phyloP scores from a whole-genome alignment of 805 yeast genomes.

The Candida odintsovae region DNA sequence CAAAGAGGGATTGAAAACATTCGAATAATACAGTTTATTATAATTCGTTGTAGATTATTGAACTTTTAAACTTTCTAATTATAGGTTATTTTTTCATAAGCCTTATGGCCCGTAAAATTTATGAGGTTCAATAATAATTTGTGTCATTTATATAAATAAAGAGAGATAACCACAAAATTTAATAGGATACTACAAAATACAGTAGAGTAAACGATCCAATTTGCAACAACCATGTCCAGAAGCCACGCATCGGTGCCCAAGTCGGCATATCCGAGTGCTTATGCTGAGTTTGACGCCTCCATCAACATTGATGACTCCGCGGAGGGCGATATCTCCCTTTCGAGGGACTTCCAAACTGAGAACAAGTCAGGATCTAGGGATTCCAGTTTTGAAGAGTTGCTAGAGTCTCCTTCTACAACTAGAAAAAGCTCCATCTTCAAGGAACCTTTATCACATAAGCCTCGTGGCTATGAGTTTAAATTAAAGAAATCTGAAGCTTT shows the following conservation, averaged over 20 bases:
- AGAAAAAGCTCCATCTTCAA: slow-evolving; percentile 14
- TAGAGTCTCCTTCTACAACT: slow-evolving; percentile 9
- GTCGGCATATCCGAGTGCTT: slow-evolving; percentile 19
- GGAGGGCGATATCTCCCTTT: slow-evolving; percentile 22
- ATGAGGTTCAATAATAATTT: too few species aligned
- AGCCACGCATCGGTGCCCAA: slow-evolving; percentile 10
- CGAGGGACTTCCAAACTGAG: slow-evolving; percentile 4
- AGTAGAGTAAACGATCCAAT: too few species aligned
- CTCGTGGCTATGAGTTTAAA: slow-evolving; percentile 20
- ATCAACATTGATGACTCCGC: slow-evolving; percentile 14
- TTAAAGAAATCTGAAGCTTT: slow-evolving; percentile 11
- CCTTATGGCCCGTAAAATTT: too few species aligned
- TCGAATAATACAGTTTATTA: background rate
- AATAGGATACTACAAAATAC: too few species aligned
- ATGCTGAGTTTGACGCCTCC: slow-evolving; percentile 16
- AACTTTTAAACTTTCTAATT: too few species aligned
- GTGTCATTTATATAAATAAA: too few species aligned
- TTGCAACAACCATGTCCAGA: background rate
- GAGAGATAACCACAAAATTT: too few species aligned
- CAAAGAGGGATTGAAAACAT: background rate
- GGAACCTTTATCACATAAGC: slow-evolving; percentile 9
- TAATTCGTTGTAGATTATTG: background rate
- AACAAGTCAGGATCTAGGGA: slow-evolving; percentile 3
- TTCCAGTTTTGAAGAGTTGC: slow-evolving; percentile 18
- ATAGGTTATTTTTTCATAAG: too few species aligned